Base-by-base conservation (phyloP, 352 stramenopile species). In the Aphanomyces stellatus region DNA sequence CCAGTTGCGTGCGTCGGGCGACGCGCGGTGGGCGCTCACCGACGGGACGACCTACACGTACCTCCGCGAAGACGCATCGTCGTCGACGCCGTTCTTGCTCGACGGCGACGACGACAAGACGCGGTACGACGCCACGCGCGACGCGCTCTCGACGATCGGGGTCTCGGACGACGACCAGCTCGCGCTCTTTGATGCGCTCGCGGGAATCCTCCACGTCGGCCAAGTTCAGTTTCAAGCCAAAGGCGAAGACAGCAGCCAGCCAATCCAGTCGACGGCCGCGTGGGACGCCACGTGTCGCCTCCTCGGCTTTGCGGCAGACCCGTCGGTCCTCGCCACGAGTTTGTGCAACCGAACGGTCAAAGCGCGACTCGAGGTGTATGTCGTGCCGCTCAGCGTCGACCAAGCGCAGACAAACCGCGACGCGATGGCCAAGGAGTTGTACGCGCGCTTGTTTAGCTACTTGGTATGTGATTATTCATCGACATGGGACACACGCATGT, bases 351-450 rank as follows among this genome's bases (percentile, higher is more conserved):
- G 86, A 15, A 93, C 84, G 4, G 82, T 95, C 37, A 89, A 90
- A 62, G 86, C 84, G 1, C 75, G 84, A 10, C 79, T 91, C 17
- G 84, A 95, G 65, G 84, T 93, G 17, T 95, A 95, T 65, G 87
- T 79, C 31, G 81, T 95, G 1, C 82, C 86, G 10, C 65, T 95
- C 0, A 90, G 80, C 1, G 75, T 74, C 34, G 65, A 87, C 30
- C 82, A 95, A 27, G 87, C 88, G 0, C 76, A 81, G 33, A 90
- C 93, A 69, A 91, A 90, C 67, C 85, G 96, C 28, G 96, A 99
- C 75, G 96, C 97, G 13, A 71, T 98, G 5, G 91, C 88, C 17
- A 98, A 98, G 65, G 93, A 97, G 62, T 76, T 98, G n/a, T 98
- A 98, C 62, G 80, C 85, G 6, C 88, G 95, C 25, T 74, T 99